Evolutionary conservation across 2,329 filamentous ascomycete species (phyloP), one percentile per base, ranked within the genome.

Genomic region (Hawksworthiomyces lignivorus): DNA sequence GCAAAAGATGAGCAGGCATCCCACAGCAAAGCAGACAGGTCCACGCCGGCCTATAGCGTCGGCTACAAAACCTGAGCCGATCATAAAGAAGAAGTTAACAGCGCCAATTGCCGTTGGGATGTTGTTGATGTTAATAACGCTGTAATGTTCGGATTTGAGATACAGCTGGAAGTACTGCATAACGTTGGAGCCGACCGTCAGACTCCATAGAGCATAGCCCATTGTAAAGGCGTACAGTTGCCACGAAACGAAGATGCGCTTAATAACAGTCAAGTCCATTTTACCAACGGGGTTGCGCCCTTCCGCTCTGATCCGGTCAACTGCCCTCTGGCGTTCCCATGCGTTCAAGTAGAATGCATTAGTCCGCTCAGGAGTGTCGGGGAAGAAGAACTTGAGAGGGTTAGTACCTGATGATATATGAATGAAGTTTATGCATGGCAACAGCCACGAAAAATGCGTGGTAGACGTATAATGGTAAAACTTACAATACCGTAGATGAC

Each of bases 231-330:
- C 54, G 47, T 67, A 69, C 15, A 69, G 57, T 46, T 69, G 64
- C 66, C 65, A 69, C 2, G 60, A 62, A 1, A 47, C 47, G 42
- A 63, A 60, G 42, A 68, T 62, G 41, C 64, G 60, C 35, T 53
- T 52, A 40, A 67, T 47, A 15, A 67, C 58, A 24, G 52, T 49
- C 52, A 55, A 57, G 41, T 65, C 54, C 41, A 65, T 53, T 47
- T 62, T 62, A 1, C 61, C 60, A 3, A 52, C 47, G 4, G 62
- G 63, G 36, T 54, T 57, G 36, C 62, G 58, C n/a, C 64, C 65
- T 33, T 68, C 65, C 40, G 78, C 73, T 49, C 83, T 73, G 55
- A 90, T 89, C 48, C 84, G 73, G 34, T 82, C 72, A 11, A 73
- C 68, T 47, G 85, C 80, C 29, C 81, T 72, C 43, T 75, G 67